A percentile compares a stretch with the other conserved stretches of the same genome.
Conservation (phyloP, 2,329 filamentous ascomycete genomes). For the Beauveria scarabaeidicola region DNA sequence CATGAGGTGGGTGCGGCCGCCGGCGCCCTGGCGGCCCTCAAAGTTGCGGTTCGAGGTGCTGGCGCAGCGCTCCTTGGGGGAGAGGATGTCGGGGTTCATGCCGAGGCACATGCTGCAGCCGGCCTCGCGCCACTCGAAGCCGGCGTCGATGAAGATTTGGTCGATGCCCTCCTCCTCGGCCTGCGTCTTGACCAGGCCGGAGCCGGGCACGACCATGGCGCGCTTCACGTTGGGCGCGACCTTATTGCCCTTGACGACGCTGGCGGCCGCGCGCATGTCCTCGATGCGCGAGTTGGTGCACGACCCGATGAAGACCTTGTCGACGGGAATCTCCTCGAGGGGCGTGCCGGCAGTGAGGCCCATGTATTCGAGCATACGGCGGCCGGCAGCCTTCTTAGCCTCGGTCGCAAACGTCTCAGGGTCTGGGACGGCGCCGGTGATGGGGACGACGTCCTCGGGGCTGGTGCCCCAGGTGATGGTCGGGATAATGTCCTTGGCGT, state of each 20-base stretch:
- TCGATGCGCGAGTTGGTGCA: slow-evolving; percentile 98
- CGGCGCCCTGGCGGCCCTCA: slow-evolving; percentile 88
- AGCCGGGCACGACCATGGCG: slow-evolving; percentile 94
- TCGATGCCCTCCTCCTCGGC: slow-evolving; percentile 89
- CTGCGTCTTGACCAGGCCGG: slow-evolving; percentile 84
- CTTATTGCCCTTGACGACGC: slow-evolving; percentile 79
- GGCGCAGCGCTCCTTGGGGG: slow-evolving; percentile 86
- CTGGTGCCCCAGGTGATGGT: slow-evolving; percentile 97
- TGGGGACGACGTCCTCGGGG: slow-evolving; percentile 91
- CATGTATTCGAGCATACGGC: slow-evolving; percentile 91
- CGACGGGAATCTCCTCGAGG: slow-evolving; percentile 84
- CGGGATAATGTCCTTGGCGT: slow-evolving; percentile 86
- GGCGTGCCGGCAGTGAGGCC: slow-evolving; percentile 76
- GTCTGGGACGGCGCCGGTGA: slow-evolving; percentile 81
- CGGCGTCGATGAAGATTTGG: slow-evolving; percentile 83
- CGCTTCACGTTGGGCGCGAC: slow-evolving; percentile 82
- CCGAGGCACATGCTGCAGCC: slow-evolving; percentile 98
- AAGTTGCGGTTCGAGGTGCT: slow-evolving; percentile 97
- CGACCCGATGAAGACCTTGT: slow-evolving; percentile 97
- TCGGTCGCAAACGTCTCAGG: slow-evolving; percentile 79
- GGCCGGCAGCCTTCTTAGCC: slow-evolving; percentile 69
- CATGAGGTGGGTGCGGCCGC: slow-evolving; percentile 88
- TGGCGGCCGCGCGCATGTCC: slow-evolving; percentile 80
- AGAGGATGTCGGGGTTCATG: slow-evolving; percentile 97
- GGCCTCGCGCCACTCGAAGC: slow-evolving; percentile 96